These are phyloP conservation scores for Sphagnum fallax DNA, from an alignment of 228 moss, liverwort and hornwort genomes.

Conservation along the genomic window DNA sequence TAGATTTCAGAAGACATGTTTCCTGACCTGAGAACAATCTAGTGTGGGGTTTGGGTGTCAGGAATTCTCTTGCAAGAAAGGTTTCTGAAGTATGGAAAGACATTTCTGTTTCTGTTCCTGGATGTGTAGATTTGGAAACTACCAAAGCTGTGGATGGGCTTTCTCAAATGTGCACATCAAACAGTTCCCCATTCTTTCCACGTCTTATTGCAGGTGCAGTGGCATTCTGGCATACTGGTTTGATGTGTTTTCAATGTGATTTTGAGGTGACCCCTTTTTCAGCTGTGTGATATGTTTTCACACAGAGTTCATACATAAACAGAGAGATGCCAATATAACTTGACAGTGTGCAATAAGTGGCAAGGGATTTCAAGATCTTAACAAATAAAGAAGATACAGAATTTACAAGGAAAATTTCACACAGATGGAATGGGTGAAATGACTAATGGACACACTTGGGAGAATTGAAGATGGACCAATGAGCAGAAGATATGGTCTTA, in stretches of 20 bases:
- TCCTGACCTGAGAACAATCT: too few species aligned
- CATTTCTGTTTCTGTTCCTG: not conserved
- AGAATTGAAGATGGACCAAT: too few species aligned
- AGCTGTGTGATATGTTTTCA: not conserved
- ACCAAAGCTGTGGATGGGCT: slow-evolving; percentile 98
- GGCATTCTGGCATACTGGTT: not conserved
- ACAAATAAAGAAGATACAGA: too few species aligned
- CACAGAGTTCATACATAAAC: too few species aligned
- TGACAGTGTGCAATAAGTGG: too few species aligned
- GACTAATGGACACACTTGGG: too few species aligned
- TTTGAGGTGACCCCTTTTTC: not conserved
- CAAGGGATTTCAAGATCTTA: too few species aligned
- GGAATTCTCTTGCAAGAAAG: slow-evolving; percentile 1
- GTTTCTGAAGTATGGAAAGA: not conserved
- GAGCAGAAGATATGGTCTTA: too few species aligned
- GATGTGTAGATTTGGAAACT: slow-evolving; percentile 87
- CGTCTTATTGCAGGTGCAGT: slow-evolving; percentile 78
- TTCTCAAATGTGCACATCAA: slow-evolving; percentile 96
- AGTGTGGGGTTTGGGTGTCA: not conserved
- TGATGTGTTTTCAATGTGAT: not conserved
- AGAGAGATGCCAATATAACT: too few species aligned
- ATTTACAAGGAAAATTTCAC: too few species aligned
- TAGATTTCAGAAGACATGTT: too few species aligned
- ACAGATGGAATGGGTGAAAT: too few species aligned
- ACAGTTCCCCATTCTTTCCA: slow-evolving; percentile 96